phyloP scores from a whole-genome alignment of 2,329 filamentous ascomycete species.

The Fusarium setosum region DNA sequence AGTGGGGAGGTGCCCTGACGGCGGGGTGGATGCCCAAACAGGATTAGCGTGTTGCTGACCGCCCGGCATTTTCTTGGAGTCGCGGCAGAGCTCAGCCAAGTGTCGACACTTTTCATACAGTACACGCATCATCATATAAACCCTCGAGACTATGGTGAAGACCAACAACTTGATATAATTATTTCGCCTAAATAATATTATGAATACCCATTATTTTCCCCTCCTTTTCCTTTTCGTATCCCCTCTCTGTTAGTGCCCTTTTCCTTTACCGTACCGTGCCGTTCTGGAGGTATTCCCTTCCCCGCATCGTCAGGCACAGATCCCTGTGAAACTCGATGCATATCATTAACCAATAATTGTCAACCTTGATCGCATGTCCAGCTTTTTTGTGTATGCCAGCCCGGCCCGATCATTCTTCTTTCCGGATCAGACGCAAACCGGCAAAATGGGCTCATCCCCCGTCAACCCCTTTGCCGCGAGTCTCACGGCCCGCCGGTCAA shows the following conservation, averaged over 20 bases:
- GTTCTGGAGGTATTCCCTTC: too few species aligned
- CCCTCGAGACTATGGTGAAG: too few species aligned
- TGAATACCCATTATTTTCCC: too few species aligned
- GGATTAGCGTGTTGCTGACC: constrained; percentile 46
- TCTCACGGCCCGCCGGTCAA: constrained; percentile 29
- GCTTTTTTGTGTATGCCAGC: neutral
- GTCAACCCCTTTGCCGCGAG: constrained; percentile 35
- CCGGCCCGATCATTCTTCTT: constrained; percentile 10
- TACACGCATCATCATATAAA: too few species aligned
- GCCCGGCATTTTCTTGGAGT: constrained; percentile 50
- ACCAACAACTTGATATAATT: too few species aligned
- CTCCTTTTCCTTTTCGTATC: too few species aligned
- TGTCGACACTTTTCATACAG: too few species aligned
- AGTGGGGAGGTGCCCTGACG: constrained; percentile 40
- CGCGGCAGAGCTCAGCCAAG: neutral
- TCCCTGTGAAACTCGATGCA: constrained; percentile 9
- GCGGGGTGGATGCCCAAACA: constrained; percentile 42
- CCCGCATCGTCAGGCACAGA: neutral
- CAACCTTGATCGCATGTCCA: neutral
- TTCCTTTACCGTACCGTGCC: neutral
- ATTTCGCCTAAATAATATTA: too few species aligned
- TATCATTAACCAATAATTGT: constrained; percentile 10
- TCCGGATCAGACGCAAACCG: constrained; percentile 10
- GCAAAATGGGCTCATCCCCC: constrained; percentile 33
- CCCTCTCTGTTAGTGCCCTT: too few species aligned